phyloP scores from a whole-genome alignment of 208 protist genomes.

The Borovskyia barvae region DNA sequence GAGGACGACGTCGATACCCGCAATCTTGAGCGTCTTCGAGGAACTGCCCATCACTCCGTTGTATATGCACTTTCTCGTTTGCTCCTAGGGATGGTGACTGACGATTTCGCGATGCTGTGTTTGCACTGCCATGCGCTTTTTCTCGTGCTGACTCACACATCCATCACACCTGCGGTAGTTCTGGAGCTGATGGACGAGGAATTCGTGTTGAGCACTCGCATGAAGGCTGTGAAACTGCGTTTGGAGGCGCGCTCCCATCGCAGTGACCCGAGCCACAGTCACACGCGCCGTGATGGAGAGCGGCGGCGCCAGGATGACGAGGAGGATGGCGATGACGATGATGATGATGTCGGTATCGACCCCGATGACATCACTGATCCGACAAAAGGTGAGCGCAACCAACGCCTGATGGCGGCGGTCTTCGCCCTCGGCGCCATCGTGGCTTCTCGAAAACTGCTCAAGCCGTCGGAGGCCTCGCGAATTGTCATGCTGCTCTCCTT shows the following conservation, averaged over 20 bases:
- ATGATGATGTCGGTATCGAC: constrained; percentile 63
- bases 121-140: constrained; percentile 76
- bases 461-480: constrained; percentile 37
- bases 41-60: constrained; percentile 78
- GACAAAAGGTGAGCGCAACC: constrained; percentile 86
- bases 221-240: constrained; percentile 62
- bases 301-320: not conserved
- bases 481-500: constrained; percentile 64
- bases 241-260: constrained; percentile 26
- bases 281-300: no score
- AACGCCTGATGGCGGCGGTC: constrained; percentile 71
- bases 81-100: constrained; percentile 83
- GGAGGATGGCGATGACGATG: constrained; percentile 26
- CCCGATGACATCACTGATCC: constrained; percentile 86
- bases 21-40: constrained; percentile 61
- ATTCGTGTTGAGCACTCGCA: constrained; percentile 57
- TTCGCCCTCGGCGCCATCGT: constrained; percentile 68
- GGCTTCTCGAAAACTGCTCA: constrained; percentile 33
- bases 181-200: constrained; percentile 77
- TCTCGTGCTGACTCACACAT: constrained; percentile 55
- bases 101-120: constrained; percentile 75
- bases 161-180: constrained; percentile 49
- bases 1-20: constrained; percentile 65
- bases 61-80: constrained; percentile 76
- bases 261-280: no score